Base-by-base conservation (phyloP, 352 stramenopile species). In the Phytophthora lateralis region DNA sequence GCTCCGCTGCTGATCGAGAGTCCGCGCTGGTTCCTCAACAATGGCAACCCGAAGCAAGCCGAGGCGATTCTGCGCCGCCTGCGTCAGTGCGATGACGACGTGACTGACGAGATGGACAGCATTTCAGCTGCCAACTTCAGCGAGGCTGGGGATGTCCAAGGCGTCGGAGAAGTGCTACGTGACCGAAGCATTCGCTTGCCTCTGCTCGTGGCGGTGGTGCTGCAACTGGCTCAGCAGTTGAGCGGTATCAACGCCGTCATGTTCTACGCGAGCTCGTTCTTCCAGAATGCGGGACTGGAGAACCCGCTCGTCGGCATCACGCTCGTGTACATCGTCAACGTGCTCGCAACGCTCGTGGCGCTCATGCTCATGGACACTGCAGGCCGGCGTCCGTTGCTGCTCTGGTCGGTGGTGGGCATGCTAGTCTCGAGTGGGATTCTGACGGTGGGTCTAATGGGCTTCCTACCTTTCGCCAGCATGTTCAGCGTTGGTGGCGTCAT, bases 221-320 rank as follows among this genome's bases (percentile, higher is more conserved):
- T 91, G 46, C 82, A 91, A 55, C 58, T 88, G 24, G 79, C 75
- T 9, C 82, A 91, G 54, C 82, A 91, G 45, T 75, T 91, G 48
- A 87, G 74, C 15, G 82, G 82, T 10, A 91, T 91, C 46, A 91
- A 89, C 56, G 82, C 82, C 37, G 82, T 91, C 51, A 91, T 91
- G 82, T 91, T 89, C 63, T 91, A 91, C 74, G 80, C 82, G 0
- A 91, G 73, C 43, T 84, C 75, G 27, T 91, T 91, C 47, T 88
- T 91, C 60, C 55, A 81, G 60, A 85, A 73, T 35, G 82, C 87
- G 0, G 77, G 81, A 0, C 59, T 91, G 26, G 60, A 82, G 29
- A 75, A 91, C 55, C 79, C 82, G 21, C 68, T 89, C 10, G 62
- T 82, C 7, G 82, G 82, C 6, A 78, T 84, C 14, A 79, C 66